Evolutionary conservation across 352 stramenopile species (phyloP), one percentile per base, ranked within the genome.

Genomic region (Globisporangium solare): DNA sequence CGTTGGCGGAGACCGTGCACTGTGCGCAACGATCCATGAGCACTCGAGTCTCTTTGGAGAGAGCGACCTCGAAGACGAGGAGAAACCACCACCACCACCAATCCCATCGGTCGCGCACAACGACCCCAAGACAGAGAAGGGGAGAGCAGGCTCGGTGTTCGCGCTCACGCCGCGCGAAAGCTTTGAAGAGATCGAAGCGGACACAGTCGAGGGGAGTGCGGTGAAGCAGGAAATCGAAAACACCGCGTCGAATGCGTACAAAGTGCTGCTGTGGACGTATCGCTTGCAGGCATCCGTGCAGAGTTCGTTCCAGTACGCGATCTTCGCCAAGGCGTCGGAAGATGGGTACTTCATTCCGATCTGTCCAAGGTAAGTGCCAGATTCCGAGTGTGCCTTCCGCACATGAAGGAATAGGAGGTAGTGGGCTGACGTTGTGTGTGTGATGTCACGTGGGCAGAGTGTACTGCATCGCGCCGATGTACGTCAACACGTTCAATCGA

Each of bases 281-380:
- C 59, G 83, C 54, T 63, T 93, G 17, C 83, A 93, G 45, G 75
- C 77, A 15, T 89, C 83, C 6, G 66, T 93, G 21, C 80, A 91
- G 51, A 85, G 67, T 12, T 76, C 83, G 17, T 64, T 93, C 22
- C 75, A 89, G 60, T 89, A 91, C 47, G 81, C 81, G 32, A 47
- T 89, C 18, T 90, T 87, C 24, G 79, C 83, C 5, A 93, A 93
- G 57, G 79, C 83, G 7, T 88, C 80, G 6, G 83, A 93, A 13
- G 83, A 93, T 43, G 81, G 83, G 3, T 90, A 83, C 43, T 91
- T 93, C 31, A 80, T 93, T 27, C 76, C 84, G 21, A 90, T 93
- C 31, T 81, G 80, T 14, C 83, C 83, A 32, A 69, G 83, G 83
- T 92, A 60, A 14, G 41, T 31, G 48, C 13, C 31, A 53, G 27